A percentile compares a stretch with the other conserved stretches of the same genome.
These are phyloP conservation scores for Parsonsia alboflavescens DNA, from an alignment of 257 asterid species.

Conservation along the genomic window DNA sequence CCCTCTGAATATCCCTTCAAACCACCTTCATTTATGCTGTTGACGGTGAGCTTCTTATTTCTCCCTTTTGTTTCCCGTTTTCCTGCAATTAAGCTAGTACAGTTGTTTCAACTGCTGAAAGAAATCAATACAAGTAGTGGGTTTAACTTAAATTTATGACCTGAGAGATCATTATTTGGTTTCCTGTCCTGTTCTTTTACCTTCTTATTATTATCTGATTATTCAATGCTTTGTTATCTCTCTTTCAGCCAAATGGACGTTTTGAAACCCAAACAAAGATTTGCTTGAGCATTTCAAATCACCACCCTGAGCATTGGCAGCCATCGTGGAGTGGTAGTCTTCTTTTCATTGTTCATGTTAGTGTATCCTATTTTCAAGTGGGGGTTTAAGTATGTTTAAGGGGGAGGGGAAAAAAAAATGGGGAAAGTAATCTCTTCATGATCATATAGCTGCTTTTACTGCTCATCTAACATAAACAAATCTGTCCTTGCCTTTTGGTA, in stretches of 20 bases:
- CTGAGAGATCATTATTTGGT: background rate
- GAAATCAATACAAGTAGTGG: background rate
- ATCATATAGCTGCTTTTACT: too few species aligned
- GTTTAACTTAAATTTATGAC: background rate
- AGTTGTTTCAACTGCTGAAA: background rate
- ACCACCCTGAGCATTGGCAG: conserved; percentile 99
- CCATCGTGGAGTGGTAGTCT: conserved; percentile 94
- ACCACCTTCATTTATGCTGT: conserved; percentile 85
- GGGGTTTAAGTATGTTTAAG: background rate
- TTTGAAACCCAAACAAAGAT: conserved; percentile 95
- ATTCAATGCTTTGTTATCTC: conserved; percentile 10
- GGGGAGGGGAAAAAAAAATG: too few species aligned
- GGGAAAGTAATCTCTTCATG: too few species aligned
- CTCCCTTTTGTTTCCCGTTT: background rate
- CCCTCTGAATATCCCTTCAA: conserved; percentile 85
- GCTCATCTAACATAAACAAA: background rate
- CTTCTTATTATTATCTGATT: background rate
- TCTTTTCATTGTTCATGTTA: conserved; percentile 1
- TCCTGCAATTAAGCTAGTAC: background rate
- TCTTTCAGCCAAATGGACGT: conserved; percentile 84
- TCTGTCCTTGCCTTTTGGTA: background rate
- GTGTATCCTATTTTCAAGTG: background rate
- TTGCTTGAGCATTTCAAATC: conserved; percentile 95
- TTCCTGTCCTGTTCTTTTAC: background rate
- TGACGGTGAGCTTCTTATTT: conserved; percentile 46